Conservation (phyloP, 2,329 filamentous ascomycete species). For the Leptographium procerum region DNA sequence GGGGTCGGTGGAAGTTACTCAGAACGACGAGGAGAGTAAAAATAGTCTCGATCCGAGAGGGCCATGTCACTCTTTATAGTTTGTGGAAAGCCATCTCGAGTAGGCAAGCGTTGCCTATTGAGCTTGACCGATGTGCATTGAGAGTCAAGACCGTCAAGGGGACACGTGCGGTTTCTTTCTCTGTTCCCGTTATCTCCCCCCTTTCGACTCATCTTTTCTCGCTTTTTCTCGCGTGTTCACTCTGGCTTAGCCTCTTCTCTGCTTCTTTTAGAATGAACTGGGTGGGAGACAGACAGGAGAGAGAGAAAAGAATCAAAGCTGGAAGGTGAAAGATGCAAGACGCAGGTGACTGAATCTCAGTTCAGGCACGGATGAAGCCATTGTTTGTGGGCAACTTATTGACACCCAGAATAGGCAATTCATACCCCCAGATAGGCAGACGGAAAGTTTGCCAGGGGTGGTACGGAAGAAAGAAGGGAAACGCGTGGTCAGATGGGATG, state of each 20-base stretch:
- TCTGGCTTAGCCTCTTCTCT: not conserved
- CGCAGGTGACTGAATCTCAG: not conserved
- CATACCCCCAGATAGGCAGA: not conserved
- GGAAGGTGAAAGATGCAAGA: not conserved
- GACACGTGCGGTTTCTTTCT: not conserved
- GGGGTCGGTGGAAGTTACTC: not conserved
- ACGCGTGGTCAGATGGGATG: not conserved
- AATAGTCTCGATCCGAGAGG: not conserved
- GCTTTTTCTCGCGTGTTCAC: not conserved
- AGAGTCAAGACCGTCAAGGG: not conserved
- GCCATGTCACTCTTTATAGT: not conserved
- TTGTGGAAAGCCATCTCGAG: not conserved
- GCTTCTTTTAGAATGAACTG: not conserved
- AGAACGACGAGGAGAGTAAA: not conserved
- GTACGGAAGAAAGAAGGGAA: not conserved
- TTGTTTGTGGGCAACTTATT: not conserved
- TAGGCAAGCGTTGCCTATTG: not conserved
- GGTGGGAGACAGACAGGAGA: not conserved
- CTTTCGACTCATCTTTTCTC: not conserved
- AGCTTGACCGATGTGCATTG: not conserved
- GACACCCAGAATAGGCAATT: conserved; percentile 1
- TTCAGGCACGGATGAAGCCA: not conserved
- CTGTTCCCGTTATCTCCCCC: not conserved
- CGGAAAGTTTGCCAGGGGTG: not conserved
- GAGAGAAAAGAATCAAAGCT: not conserved